Evolutionary conservation across 179 eudicot genomes (phyloP).

Genomic region (Camellia oleifera): DNA sequence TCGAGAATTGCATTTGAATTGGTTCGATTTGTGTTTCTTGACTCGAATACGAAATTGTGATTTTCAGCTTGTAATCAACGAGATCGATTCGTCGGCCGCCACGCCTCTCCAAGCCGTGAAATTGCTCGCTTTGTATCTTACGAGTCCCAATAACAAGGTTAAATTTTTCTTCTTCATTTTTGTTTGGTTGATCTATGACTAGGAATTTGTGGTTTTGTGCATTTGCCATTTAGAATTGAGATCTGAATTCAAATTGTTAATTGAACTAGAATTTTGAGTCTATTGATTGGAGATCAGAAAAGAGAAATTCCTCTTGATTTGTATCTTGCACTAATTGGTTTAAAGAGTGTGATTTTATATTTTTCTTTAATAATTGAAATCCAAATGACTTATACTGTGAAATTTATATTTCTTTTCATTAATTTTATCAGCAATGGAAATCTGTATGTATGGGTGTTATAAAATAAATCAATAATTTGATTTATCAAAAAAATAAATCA

Average conservation of each 20-base stretch:
- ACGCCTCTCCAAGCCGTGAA: conserved; percentile 93
- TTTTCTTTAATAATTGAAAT: too few relatives aligned
- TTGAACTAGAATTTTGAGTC: not conserved
- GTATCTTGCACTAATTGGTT: conserved; percentile 1
- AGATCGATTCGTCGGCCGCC: conserved; percentile 76
- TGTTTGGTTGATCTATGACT: not conserved
- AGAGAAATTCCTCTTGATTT: not conserved
- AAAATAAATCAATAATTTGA: too few relatives aligned
- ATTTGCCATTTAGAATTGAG: not conserved
- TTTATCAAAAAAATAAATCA: too few relatives aligned
- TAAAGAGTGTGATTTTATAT: too few relatives aligned
- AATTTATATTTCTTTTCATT: too few relatives aligned
- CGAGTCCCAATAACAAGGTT: conserved; percentile 63
- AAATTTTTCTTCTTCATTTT: not conserved
- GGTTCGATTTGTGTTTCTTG: not conserved
- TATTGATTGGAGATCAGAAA: not conserved
- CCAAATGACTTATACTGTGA: not conserved
- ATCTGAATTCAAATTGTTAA: not conserved
- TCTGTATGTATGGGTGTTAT: not conserved
- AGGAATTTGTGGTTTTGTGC: not conserved
- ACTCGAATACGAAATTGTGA: not conserved
- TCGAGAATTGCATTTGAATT: not conserved
- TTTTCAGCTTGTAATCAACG: conserved; percentile 69
- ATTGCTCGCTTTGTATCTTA: conserved; percentile 79
- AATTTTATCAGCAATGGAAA: not conserved